A percentile compares a stretch with the other conserved stretches of the same genome.
Evolutionary conservation across 805 yeast genomes (phyloP).

Genomic region (Monosporozyma yasuniensis): DNA sequence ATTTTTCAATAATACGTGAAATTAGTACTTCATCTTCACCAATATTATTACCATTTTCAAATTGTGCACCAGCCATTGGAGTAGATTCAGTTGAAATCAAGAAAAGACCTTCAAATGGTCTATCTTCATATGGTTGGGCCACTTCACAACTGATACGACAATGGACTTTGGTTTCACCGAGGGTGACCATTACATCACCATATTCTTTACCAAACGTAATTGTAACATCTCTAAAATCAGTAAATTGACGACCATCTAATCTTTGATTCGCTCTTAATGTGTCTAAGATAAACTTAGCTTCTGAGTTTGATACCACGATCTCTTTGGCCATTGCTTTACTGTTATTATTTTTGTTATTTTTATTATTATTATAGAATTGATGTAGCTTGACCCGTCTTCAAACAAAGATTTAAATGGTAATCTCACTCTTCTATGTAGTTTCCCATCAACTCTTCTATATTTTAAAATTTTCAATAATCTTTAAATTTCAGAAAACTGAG

Average conservation of each 20-base stretch:
- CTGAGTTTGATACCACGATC: slow-evolving; percentile 55
- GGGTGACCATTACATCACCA: slow-evolving; percentile 70
- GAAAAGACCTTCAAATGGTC: slow-evolving; percentile 91
- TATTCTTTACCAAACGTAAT: slow-evolving; percentile 59
- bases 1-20: slow-evolving; percentile 79
- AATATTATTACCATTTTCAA: slow-evolving; percentile 60
- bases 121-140: slow-evolving; percentile 72
- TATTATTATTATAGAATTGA: neutral
- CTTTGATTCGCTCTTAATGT: slow-evolving; percentile 56
- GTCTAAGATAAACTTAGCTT: slow-evolving; percentile 50
- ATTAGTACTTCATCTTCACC: slow-evolving; percentile 77
- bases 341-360: no score
- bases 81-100: slow-evolving; percentile 76
- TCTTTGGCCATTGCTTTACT: slow-evolving; percentile 53
- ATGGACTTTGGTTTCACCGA: slow-evolving; percentile 57
- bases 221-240: slow-evolving; percentile 56
- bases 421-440: neutral
- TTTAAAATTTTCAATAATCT: neutral
- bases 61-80: slow-evolving; percentile 82
- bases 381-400: neutral
- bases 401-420: neutral
- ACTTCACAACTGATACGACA: slow-evolving; percentile 62
- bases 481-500: neutral
- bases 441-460: neutral
- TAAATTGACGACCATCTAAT: slow-evolving; percentile 58